Evolutionary conservation across 345 rosid genomes (phyloP).

Genomic region (Salix caprea): DNA sequence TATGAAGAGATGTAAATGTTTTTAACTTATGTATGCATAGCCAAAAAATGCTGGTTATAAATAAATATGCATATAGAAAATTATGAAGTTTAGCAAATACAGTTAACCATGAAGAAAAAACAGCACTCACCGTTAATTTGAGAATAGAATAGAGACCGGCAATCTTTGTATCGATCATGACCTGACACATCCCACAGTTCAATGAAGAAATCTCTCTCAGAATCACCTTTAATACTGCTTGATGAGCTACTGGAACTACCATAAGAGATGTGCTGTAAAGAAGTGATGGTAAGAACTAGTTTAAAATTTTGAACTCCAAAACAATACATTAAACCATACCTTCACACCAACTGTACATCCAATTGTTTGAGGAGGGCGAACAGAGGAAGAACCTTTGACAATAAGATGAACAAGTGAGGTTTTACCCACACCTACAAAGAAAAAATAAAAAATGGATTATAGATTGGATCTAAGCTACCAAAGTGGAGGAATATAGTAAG

Average conservation of each 20-base stretch:
- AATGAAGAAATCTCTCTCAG: conserved; percentile 92
- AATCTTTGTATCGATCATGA: conserved; percentile 95
- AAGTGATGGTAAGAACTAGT: conserved; percentile 9
- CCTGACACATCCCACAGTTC: conserved; percentile 99
- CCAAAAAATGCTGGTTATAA: neutral
- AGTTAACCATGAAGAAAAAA: conserved; percentile 6
- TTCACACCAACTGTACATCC: conserved; percentile 95
- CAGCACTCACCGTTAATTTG: conserved; percentile 71
- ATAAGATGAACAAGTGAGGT: conserved; percentile 87
- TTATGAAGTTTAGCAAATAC: neutral
- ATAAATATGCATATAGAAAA: neutral
- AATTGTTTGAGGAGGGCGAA: conserved; percentile 84
- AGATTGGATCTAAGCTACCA: conserved; percentile 10
- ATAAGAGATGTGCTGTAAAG: conserved; percentile 60
- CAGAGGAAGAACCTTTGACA: conserved; percentile 61
- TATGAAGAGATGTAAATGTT: neutral
- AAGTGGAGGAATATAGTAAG: neutral
- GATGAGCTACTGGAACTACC: conserved; percentile 89
- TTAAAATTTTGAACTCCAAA: conserved; percentile 11
- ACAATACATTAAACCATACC: conserved; percentile 39
- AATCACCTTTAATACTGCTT: conserved; percentile 78
- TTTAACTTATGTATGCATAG: neutral
- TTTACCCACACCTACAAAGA: conserved; percentile 80
- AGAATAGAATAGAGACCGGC: conserved; percentile 90
- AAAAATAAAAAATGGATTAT: conserved; percentile 15